Evolutionary conservation across 345 rosid genomes (phyloP).

Genomic region (Salix koriyanagi): DNA sequence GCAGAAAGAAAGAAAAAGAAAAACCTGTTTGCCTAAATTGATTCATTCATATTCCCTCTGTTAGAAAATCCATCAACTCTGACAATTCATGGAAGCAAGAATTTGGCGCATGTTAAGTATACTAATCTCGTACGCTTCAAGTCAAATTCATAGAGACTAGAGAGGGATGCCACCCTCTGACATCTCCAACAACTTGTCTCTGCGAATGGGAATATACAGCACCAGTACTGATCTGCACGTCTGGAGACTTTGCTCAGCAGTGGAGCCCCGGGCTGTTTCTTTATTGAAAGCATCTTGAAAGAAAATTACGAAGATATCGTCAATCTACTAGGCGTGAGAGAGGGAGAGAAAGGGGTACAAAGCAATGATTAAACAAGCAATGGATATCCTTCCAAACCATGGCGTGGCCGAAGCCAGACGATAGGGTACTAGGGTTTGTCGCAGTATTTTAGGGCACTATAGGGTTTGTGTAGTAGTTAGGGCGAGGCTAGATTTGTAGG

Average conservation of each 20-base stretch:
- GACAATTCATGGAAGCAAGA: too few relatives aligned
- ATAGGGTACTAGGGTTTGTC: conserved; percentile 20
- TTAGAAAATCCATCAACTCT: too few relatives aligned
- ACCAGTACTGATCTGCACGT: neutral
- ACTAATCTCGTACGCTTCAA: too few relatives aligned
- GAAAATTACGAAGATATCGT: neutral
- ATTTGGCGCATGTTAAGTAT: too few relatives aligned
- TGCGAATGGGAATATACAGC: too few relatives aligned
- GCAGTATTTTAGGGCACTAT: neutral
- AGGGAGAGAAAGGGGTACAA: neutral
- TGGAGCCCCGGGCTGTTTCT: neutral
- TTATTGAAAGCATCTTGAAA: neutral
- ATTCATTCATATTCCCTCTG: neutral
- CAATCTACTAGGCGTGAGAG: neutral
- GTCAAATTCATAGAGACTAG: too few relatives aligned
- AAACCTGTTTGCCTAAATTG: too few relatives aligned
- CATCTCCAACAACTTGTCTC: too few relatives aligned
- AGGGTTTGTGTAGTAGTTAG: neutral
- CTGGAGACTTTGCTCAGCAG: neutral
- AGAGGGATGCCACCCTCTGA: too few relatives aligned
- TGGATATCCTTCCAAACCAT: neutral
- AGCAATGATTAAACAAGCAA: conserved; percentile 4
- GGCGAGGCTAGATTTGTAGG: neutral
- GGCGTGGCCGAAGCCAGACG: neutral
- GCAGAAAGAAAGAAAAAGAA: neutral